Percentiles rank a stretch among this genome's conserved stretches.
Conservation (phyloP, 371 early-diverging fungal species). For the Lichtheimia hyalospora region DNA sequence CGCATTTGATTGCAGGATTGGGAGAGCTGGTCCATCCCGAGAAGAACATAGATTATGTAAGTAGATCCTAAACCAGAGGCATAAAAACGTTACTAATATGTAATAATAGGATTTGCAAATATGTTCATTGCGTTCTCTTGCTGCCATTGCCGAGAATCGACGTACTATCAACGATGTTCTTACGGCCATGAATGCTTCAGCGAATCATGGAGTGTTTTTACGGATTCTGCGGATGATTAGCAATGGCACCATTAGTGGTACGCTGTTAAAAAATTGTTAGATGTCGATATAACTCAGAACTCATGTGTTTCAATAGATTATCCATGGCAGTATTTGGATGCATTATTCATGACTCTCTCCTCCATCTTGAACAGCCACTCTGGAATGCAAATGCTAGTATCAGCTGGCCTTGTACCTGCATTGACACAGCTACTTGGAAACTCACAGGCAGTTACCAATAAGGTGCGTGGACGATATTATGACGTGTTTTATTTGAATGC, state of each 20-base stretch:
- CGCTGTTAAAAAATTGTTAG: conserved; percentile 8
- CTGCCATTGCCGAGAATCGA: conserved; percentile 79
- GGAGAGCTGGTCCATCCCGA: conserved; percentile 80
- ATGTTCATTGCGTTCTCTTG: conserved; percentile 76
- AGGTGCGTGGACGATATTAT: conserved; percentile 31
- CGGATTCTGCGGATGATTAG: conserved; percentile 73
- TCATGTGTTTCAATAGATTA: conserved; percentile 20
- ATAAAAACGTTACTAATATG: background rate
- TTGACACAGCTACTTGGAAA: conserved; percentile 67
- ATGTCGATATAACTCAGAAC: too few relatives aligned
- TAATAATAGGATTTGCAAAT: conserved; percentile 58
- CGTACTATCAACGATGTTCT: conserved; percentile 77
- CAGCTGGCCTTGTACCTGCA: conserved; percentile 85
- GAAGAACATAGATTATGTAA: conserved; percentile 53
- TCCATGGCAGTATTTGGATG: conserved; percentile 80
- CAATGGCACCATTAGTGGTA: conserved; percentile 37
- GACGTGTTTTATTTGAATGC: background rate
- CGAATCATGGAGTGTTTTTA: conserved; percentile 91
- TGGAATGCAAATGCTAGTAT: conserved; percentile 88
- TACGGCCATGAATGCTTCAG: conserved; percentile 86
- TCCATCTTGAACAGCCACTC: conserved; percentile 76
- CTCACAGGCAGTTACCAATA: conserved; percentile 49
- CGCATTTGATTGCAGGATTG: conserved; percentile 75
- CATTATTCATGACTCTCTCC: conserved; percentile 74
- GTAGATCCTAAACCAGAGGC: background rate